A percentile compares a stretch with the other conserved stretches of the same genome.
Evolutionary conservation across 1,284 basidiomycete species (phyloP).

Genomic region (Cutaneotrichosporon dermatis): DNA sequence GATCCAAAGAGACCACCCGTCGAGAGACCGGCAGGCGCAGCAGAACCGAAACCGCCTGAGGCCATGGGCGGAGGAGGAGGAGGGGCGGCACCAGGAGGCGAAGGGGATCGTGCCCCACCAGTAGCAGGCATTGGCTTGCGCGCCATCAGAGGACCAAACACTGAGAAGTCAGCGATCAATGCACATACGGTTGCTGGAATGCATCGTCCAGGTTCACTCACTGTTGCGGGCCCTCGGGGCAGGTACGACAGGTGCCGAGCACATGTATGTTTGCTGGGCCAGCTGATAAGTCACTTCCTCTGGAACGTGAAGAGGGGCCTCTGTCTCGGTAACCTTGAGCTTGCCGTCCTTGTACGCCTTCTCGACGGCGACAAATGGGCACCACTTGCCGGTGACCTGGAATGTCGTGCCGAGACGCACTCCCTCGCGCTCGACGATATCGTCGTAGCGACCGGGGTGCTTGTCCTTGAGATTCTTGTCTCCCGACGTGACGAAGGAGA

Average conservation of each 20-base stretch:
- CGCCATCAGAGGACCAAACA: too few species aligned
- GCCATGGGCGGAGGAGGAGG: not conserved
- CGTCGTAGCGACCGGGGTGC: constrained; percentile 1
- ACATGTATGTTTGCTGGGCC: too few species aligned
- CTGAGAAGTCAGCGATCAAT: too few species aligned
- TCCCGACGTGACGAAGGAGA: not conserved
- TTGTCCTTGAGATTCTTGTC: constrained; percentile 2
- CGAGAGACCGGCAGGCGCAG: not conserved
- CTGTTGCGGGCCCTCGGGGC: too few species aligned
- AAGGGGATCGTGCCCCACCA: too few species aligned
- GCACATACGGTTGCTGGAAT: too few species aligned
- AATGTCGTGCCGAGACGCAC: constrained; percentile 53
- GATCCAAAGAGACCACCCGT: not conserved
- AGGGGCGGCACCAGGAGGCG: too few species aligned
- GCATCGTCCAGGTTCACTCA: too few species aligned
- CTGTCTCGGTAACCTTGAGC: not conserved
- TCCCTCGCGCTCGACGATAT: constrained; percentile 37
- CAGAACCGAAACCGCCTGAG: not conserved
- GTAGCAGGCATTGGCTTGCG: too few species aligned
- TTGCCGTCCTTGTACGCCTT: constrained; percentile 10
- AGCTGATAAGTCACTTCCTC: too few species aligned
- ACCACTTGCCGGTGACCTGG: constrained; percentile 55
- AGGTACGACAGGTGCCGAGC: too few species aligned
- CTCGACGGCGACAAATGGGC: constrained; percentile 59
- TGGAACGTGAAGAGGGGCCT: too few species aligned